Percentiles rank a stretch among this genome's conserved stretches.
These are phyloP conservation scores for Rosa chinensis DNA, from an alignment of 306 rosid species.

Conservation along the genomic window DNA sequence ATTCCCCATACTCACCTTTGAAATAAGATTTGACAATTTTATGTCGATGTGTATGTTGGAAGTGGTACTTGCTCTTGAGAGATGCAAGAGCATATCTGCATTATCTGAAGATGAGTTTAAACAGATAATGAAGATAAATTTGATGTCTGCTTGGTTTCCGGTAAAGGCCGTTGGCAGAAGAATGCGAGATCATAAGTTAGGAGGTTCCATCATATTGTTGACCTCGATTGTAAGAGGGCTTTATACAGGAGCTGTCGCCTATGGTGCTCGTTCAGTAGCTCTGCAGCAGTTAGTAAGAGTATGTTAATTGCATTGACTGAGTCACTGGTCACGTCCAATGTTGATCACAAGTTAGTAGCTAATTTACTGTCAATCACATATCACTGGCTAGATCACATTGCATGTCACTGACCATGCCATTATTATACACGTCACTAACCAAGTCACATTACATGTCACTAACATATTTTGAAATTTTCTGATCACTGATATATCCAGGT, in stretches of 20 bases:
- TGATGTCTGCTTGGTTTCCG: conserved; percentile 74
- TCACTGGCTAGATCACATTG: too few species aligned
- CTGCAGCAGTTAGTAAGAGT: conserved; percentile 78
- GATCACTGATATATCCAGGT: too few species aligned
- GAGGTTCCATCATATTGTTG: conserved; percentile 76
- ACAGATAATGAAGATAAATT: conserved; percentile 36
- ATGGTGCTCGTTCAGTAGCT: conserved; percentile 62
- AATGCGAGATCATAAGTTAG: conserved; percentile 62
- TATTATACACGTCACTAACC: too few species aligned
- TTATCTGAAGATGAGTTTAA: conserved; percentile 34
- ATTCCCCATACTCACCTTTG: conserved; percentile 27
- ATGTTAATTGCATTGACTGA: conserved; percentile 5
- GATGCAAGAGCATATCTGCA: conserved; percentile 58
- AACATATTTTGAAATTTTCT: too few species aligned
- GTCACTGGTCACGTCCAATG: too few species aligned
- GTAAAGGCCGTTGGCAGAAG: conserved; percentile 65
- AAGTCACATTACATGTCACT: too few species aligned
- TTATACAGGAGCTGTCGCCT: conserved; percentile 73
- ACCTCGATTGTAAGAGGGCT: conserved; percentile 69
- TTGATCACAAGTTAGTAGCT: too few species aligned
- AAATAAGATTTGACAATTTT: conserved; percentile 43
- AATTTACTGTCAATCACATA: too few species aligned
- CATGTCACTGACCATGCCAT: too few species aligned
- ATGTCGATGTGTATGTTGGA: conserved; percentile 16
- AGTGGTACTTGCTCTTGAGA: neutral